Base-by-base conservation (phyloP, 345 rosid species). In the Citrus mangshanensis region DNA sequence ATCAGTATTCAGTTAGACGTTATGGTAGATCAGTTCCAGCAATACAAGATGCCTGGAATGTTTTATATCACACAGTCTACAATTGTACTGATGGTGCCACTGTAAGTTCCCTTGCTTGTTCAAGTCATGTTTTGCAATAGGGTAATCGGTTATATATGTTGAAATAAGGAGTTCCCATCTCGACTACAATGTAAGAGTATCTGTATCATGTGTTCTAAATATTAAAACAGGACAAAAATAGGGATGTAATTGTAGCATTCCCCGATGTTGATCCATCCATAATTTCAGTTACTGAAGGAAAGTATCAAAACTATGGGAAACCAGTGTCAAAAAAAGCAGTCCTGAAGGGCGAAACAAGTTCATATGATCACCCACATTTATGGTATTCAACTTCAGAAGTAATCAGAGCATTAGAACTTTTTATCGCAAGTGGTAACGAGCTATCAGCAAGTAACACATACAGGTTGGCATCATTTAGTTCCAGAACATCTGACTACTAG, bases 211-310 rank as follows among this genome's bases (percentile, higher is more conserved):
- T 77, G 24, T 71, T 58, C 19, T 54, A 5, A 25, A 60, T 27
- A 34, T 37, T 59, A 73, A 59, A 78, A 62, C 90, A 91, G 95
- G 92, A 91, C 83, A 91, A 91, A 87, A 91, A 91, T 81, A 84
- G 95, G 78, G 95, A 91, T 77, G 91, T 91, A 46, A 91, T 91
- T 46, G 93, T 91, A 72, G 91, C 93, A 77, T 88, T 91, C 82
- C 93, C 95, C 16, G 93, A 91, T 84, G 87, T 89, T 68, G 87
- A 88, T 84, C 95, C 93, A 68, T 87, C 70, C 74, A 59, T 74
- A 49, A 77, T 89, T 67, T 84, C 79, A 27, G 35, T 51, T n/a
- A 62, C 54, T 37, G 82, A 67, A 4, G 74, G 76, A 73, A 84
- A 69, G 34, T 71, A 79, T 79, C 82, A 46, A 38, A 77, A 28